Conservation (phyloP, 169 alveolate species). For the Plasmodium gonderi region DNA sequence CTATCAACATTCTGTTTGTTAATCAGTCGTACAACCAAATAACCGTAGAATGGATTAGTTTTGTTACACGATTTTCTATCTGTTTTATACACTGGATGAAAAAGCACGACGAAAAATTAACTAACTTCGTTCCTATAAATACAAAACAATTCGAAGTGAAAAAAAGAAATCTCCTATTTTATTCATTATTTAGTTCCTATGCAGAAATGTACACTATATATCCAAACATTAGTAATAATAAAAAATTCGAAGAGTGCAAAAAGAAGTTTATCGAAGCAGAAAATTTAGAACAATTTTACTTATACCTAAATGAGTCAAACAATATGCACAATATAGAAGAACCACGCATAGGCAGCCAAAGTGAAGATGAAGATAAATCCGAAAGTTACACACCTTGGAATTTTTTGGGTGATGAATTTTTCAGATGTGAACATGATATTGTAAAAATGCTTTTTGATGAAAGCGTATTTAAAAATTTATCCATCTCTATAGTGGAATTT, state of each 20-base stretch:
- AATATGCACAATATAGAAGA: not conserved
- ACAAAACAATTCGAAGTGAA: constrained; percentile 62
- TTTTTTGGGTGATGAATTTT: constrained; percentile 62
- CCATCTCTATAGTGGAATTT: constrained; percentile 61
- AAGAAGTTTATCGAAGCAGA: constrained; percentile 18
- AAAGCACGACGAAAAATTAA: constrained; percentile 50
- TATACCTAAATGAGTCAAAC: not conserved
- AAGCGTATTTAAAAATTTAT: constrained; percentile 48
- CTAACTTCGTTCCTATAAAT: constrained; percentile 31
- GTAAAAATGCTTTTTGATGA: constrained; percentile 60
- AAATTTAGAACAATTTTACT: constrained; percentile 13
- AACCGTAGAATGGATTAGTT: constrained; percentile 74
- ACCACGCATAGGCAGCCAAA: not conserved
- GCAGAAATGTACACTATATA: constrained; percentile 29
- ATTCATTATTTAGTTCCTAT: constrained; percentile 69
- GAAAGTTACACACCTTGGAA: not conserved
- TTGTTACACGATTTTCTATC: constrained; percentile 66
- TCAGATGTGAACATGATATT: constrained; percentile 43
- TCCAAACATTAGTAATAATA: not conserved
- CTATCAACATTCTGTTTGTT: constrained; percentile 60
- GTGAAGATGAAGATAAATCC: constrained; percentile 12
- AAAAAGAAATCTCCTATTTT: constrained; percentile 63
- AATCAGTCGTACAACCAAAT: constrained; percentile 64
- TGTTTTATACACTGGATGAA: constrained; percentile 75
- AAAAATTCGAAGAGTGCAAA: not conserved